Conservation (phyloP, 257 asterid species). For the Hygrophila difformis region DNA sequence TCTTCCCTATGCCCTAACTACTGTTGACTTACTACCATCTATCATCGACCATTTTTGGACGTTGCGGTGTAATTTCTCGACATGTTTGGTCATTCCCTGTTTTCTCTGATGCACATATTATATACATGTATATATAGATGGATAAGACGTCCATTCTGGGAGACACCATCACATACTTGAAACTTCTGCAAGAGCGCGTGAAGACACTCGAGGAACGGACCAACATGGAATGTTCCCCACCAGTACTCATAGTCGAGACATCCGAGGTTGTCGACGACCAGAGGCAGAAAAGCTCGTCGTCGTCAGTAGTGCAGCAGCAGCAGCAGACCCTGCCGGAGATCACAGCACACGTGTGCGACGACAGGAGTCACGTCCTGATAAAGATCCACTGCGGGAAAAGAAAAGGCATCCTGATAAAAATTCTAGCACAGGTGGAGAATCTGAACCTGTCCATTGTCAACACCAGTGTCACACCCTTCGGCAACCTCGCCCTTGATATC, state of each 20-base stretch:
- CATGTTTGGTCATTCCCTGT: no score
- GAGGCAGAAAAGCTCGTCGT: slow-evolving; percentile 4
- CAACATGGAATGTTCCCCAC: slow-evolving; percentile 16
- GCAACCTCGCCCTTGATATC: slow-evolving; percentile 28
- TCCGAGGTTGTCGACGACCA: slow-evolving; percentile 27
- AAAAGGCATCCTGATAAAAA: slow-evolving; percentile 23
- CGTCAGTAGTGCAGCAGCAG: no score
- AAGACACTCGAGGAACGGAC: slow-evolving; percentile 13
- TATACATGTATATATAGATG: slow-evolving; percentile 6
- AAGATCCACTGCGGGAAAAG: slow-evolving; percentile 31
- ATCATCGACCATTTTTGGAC: no score
- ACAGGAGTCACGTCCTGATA: slow-evolving; percentile 25
- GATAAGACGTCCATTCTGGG: slow-evolving; percentile 20
- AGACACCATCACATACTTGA: slow-evolving; percentile 14
- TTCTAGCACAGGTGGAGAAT: slow-evolving; percentile 30
- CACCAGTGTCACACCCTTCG: slow-evolving; percentile 25
- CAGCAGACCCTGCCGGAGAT: slow-evolving; percentile 23
- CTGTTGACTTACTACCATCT: no score
- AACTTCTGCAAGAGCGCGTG: slow-evolving; percentile 13
- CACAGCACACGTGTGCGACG: slow-evolving; percentile 28
- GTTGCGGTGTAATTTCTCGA: no score
- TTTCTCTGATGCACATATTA: background rate
- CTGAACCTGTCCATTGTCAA: slow-evolving; percentile 25
- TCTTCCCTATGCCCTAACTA: no score
- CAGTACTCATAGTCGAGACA: slow-evolving; percentile 23